Evolutionary conservation across 495 filamentous ascomycete species (phyloP).

Genomic region (Aspergillus nidulans): DNA sequence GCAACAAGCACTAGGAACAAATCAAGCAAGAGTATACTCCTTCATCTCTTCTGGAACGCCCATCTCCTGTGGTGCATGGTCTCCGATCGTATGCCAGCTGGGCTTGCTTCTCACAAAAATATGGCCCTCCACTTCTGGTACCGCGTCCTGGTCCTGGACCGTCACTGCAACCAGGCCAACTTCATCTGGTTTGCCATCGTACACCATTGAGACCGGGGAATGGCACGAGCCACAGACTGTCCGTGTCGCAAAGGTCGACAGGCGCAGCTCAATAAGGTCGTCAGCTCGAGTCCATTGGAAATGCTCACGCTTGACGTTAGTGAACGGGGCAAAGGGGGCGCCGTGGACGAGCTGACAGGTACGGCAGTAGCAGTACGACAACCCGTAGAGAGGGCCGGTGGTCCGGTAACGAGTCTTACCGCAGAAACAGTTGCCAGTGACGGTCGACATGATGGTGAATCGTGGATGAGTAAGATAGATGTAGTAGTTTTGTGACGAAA

Average conservation of each 20-base stretch:
- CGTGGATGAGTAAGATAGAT: no score
- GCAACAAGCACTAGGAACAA: not conserved
- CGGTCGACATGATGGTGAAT: not conserved
- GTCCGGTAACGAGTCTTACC: not conserved
- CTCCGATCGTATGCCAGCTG: not conserved
- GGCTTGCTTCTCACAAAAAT: constrained; percentile 1
- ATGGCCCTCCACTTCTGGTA: not conserved
- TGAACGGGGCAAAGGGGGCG: not conserved
- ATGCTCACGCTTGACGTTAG: not conserved
- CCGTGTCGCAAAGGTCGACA: not conserved
- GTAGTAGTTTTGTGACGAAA: no score
- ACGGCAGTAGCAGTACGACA: not conserved
- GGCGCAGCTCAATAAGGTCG: not conserved
- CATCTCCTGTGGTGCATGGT: not conserved
- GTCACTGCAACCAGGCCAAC: not conserved
- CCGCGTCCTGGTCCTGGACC: not conserved
- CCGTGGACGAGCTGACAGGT: constrained; percentile 2
- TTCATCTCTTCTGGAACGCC: not conserved
- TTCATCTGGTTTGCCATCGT: not conserved
- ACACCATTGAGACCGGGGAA: not conserved
- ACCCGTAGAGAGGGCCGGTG: not conserved
- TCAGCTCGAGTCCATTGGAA: not conserved
- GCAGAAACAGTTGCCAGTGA: constrained; percentile 1
- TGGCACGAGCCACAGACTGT: not conserved
- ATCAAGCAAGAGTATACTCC: not conserved